Percentiles rank a stretch among this genome's conserved stretches.
These are phyloP conservation scores for Carnegiea gigantea DNA, from an alignment of 179 eudicot genomes.

Conservation along the genomic window DNA sequence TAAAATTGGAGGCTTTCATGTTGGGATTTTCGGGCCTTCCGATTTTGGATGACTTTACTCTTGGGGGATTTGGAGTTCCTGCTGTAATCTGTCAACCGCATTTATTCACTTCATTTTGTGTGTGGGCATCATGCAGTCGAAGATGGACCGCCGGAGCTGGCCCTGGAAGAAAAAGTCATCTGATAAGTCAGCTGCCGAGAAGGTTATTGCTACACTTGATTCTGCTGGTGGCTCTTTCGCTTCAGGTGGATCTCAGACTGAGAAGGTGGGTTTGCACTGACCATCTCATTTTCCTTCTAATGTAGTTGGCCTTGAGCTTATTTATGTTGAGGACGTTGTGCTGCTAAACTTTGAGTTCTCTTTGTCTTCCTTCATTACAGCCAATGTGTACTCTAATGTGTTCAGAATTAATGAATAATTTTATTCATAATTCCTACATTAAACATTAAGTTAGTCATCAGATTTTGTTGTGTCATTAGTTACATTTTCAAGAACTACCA, in stretches of 20 bases:
- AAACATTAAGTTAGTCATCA: background rate
- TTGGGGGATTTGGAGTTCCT: background rate
- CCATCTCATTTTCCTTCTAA: background rate
- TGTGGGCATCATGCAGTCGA: slow-evolving; percentile 31
- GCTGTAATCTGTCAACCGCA: background rate
- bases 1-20: background rate
- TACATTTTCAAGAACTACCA: background rate
- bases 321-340: background rate
- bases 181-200: slow-evolving; percentile 64
- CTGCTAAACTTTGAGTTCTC: background rate
- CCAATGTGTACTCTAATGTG: background rate
- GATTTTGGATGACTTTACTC: background rate
- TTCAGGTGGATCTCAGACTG: slow-evolving; percentile 46
- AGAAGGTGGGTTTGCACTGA: slow-evolving; percentile 48
- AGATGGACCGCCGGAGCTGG: slow-evolving; percentile 86
- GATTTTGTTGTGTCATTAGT: background rate
- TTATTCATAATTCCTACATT: background rate
- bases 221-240: slow-evolving; percentile 46
- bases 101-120: slow-evolving; percentile 4
- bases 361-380: background rate
- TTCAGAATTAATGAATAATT: background rate
- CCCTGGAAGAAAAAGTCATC: slow-evolving; percentile 96
- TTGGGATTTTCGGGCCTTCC: background rate
- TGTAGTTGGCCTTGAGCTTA: background rate
- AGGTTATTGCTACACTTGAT: slow-evolving; percentile 53